These are phyloP conservation scores for Paraglomus brasilianum DNA, from an alignment of 192 early-diverging fungal genomes.

Conservation along the genomic window DNA sequence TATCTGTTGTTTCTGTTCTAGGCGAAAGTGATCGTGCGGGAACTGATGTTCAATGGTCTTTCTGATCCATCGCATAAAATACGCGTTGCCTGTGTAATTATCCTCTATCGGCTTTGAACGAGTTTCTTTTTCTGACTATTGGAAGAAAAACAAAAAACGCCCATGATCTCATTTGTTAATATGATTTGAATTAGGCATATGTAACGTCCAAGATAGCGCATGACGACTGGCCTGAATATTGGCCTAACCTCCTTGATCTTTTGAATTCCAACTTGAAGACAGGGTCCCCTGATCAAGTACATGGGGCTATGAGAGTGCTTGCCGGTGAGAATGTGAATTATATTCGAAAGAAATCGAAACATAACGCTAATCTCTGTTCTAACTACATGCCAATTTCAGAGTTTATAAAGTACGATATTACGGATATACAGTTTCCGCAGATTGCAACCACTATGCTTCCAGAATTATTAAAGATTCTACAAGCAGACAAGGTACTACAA, in stretches of 20 bases:
- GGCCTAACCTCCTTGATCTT: constrained; percentile 85
- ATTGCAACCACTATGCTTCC: constrained; percentile 81
- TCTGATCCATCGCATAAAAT: constrained; percentile 60
- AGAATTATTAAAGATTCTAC: constrained; percentile 79
- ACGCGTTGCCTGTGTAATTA: constrained; percentile 60
- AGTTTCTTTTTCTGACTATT: neutral
- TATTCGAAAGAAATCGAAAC: neutral
- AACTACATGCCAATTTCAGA: constrained; percentile 44
- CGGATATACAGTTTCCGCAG: constrained; percentile 81
- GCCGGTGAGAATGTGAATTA: constrained; percentile 37
- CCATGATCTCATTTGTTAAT: neutral
- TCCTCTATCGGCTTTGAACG: neutral
- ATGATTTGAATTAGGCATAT: constrained; percentile 58
- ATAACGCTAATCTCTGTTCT: neutral
- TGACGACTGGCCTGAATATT: constrained; percentile 91
- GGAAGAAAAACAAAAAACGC: neutral
- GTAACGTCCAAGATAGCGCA: constrained; percentile 86
- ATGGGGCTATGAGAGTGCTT: constrained; percentile 86
- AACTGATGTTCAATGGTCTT: constrained; percentile 57
- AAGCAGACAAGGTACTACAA: constrained; percentile 50
- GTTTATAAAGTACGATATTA: constrained; percentile 83
- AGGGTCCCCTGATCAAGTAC: constrained; percentile 68
- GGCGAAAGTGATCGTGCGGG: constrained; percentile 59
- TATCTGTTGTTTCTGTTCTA: constrained; percentile 28
- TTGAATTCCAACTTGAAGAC: constrained; percentile 66